These are phyloP conservation scores for Ophiostoma sp. DNA, from an alignment of 2,329 filamentous ascomycete genomes.

Conservation along the genomic window DNA sequence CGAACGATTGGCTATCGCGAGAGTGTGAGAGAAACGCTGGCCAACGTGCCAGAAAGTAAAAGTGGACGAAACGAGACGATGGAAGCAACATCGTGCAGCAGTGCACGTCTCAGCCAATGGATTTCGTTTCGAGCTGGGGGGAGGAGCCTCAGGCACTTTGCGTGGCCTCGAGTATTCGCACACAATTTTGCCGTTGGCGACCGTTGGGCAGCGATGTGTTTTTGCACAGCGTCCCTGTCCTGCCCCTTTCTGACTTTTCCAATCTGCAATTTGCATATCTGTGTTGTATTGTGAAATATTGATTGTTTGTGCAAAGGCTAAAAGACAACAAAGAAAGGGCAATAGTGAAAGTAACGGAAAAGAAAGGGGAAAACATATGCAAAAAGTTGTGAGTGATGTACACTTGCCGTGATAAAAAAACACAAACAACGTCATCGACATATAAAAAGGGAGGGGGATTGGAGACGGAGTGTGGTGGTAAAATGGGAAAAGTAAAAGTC, in stretches of 20 bases:
- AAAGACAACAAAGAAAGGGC: background rate
- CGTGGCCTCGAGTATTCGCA: background rate
- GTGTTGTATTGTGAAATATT: background rate
- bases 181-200: background rate
- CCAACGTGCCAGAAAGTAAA: background rate
- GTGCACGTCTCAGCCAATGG: background rate
- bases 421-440: background rate
- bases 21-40: background rate
- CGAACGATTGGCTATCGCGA: background rate
- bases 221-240: background rate
- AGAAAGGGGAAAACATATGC: background rate
- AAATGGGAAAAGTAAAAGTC: background rate
- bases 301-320: background rate
- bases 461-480: background rate
- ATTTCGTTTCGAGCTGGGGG: background rate
- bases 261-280: background rate
- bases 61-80: conserved; percentile 7
- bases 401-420: background rate
- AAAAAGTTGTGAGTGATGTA: background rate
- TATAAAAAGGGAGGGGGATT: background rate
- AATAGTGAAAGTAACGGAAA: background rate
- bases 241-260: background rate
- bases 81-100: background rate
- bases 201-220: background rate
- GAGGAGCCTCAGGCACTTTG: background rate